Evolutionary conservation across 2,329 filamentous ascomycete genomes (phyloP), one percentile per base, ranked within the genome.

Genomic region (Epichloe glyceriae): DNA sequence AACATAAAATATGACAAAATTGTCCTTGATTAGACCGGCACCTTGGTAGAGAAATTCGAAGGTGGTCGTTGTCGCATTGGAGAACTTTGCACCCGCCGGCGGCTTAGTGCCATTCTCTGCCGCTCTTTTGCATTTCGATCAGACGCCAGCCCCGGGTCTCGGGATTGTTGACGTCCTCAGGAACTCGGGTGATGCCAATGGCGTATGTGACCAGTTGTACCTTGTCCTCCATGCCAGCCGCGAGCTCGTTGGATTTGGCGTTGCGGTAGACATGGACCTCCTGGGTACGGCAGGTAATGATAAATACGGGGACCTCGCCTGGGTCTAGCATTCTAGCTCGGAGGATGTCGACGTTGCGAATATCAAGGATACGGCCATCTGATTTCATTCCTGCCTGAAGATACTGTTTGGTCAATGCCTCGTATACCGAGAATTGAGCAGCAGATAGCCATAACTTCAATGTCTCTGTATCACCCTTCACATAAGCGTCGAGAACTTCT

Each of bases 51-150:
- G 10, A 10, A 30, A 30, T 30, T 30, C 8, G 1, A 43, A 30
- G 12, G 41, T 8, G 10, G 20, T 43, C 20, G 12, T 33, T 14
- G 7, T 44, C 15, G 12, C 15, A 8, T 15, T 17, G 14, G 1
- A 30, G 4, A 34, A 17, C 39, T 40, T 40, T 19, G 14, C 40
- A 22, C 30, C 26, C n/a, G n/a, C 6, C 37, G 15, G 22, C 30
- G 17, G 22, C 20, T 70, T 70, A 81, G 59, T 79, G 78, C 68
- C 78, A 97, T 71, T 98, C 93, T 62, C 93, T 82, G 51, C 87
- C 91, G 67, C 88, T 94, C 83, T 98, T 98, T 70, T 98, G 93
- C 74, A 98, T 82, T 73, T 98, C 93, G 64, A 98, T 97, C 67
- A 98, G 74, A 62, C 91, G 84, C 93, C 93, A 98, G 34, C 93